phyloP scores from a whole-genome alignment of 140 eudicot genomes.

The Senecio squalidus region DNA sequence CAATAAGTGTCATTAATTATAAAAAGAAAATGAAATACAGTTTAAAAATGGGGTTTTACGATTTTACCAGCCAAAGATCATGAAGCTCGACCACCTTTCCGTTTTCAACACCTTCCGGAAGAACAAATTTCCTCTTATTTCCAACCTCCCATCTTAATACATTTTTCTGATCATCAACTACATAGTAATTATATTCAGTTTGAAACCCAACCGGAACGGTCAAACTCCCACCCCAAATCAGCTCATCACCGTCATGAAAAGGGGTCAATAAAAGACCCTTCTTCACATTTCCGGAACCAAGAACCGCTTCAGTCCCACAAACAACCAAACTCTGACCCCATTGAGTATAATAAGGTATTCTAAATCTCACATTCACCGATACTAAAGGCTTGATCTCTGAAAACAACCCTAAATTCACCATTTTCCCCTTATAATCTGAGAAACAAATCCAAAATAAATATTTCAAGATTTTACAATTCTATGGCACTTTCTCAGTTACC shows the following conservation, averaged over 20 bases:
- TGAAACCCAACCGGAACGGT: constrained; percentile 57
- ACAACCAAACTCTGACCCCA: constrained; percentile 95
- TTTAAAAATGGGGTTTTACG: background rate
- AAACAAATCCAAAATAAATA: constrained; percentile 9
- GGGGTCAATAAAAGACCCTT: constrained; percentile 76
- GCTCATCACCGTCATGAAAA: constrained; percentile 73
- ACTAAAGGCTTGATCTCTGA: constrained; percentile 43
- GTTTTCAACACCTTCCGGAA: constrained; percentile 57
- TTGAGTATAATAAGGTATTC: constrained; percentile 88
- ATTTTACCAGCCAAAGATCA: constrained; percentile 96
- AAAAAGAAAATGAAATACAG: background rate
- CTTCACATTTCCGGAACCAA: constrained; percentile 89
- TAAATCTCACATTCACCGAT: constrained; percentile 61
- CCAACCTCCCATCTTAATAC: constrained; percentile 77
- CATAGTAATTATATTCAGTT: constrained; percentile 77
- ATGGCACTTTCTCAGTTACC: constrained; percentile 3
- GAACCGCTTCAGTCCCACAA: constrained; percentile 75
- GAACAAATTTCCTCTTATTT: constrained; percentile 56
- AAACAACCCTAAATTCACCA: constrained; percentile 70
- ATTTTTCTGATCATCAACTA: constrained; percentile 69
- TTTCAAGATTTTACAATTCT: background rate
- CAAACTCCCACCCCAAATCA: constrained; percentile 79
- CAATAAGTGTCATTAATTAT: background rate
- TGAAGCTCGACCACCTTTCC: constrained; percentile 72
- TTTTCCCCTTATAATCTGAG: constrained; percentile 26